phyloP scores from a whole-genome alignment of 495 filamentous ascomycete species.

The Talaromyces wortmannii region DNA sequence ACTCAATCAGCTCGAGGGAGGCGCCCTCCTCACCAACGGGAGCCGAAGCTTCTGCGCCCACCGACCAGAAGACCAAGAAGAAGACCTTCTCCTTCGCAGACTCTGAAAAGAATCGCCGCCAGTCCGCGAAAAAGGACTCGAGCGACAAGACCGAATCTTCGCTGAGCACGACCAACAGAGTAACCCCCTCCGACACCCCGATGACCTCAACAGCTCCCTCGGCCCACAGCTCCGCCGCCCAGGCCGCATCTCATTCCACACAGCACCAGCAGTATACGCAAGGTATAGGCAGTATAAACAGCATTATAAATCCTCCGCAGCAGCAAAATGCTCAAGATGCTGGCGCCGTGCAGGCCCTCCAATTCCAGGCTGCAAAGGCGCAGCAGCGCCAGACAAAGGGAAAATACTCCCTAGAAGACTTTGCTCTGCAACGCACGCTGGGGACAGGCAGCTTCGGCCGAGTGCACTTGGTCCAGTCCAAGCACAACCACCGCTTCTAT shows the following conservation, averaged over 20 bases:
- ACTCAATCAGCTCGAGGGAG: conserved; percentile 51
- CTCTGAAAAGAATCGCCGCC: background rate
- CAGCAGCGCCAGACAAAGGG: conserved; percentile 77
- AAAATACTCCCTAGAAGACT: conserved; percentile 93
- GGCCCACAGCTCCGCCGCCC: conserved; percentile 10
- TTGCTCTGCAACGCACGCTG: conserved; percentile 78
- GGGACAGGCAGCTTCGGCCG: conserved; percentile 96
- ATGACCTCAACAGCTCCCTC: conserved; percentile 9
- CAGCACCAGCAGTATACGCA: conserved; percentile 16
- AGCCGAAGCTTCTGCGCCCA: conserved; percentile 34
- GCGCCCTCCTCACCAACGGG: conserved; percentile 51
- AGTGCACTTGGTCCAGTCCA: conserved; percentile 93
- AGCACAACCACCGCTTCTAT: conserved; percentile 95
- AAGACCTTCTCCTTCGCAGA: background rate
- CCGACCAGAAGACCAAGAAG: background rate
- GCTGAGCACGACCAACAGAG: conserved; percentile 12
- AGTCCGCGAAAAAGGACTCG: background rate
- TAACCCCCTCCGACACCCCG: conserved; percentile 15
- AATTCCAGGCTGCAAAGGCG: conserved; percentile 17
- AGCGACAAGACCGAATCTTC: background rate
- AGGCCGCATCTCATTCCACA: conserved; percentile 10
- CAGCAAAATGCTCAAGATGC: conserved; percentile 8
- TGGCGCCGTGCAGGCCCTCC: conserved; percentile 5
- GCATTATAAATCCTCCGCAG: conserved; percentile 30
- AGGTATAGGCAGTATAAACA: conserved; percentile 39